Base-by-base conservation (phyloP, 306 rosid genomes). In the Cucurbita maxima region DNA sequence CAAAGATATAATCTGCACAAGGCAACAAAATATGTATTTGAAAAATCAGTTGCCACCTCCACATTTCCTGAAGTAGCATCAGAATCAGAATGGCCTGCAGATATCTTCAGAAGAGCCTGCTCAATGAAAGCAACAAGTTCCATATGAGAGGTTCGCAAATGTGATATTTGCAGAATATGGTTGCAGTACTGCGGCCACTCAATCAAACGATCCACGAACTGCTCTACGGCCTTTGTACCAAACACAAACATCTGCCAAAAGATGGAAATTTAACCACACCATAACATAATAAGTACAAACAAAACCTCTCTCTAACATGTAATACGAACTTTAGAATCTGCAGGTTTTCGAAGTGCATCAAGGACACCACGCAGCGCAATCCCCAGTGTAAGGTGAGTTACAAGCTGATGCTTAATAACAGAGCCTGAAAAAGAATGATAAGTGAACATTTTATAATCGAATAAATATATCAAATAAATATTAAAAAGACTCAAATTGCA, bases 171-270 rank as follows among this genome's bases (percentile, higher is more conserved):
- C 70, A 95, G 85, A 81, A 95, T 95, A 77, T 95, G 99, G 81
- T 95, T 91, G 85, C 99, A 95, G 76, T 91, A 95, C 78, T 91
- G 97, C 6, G 99, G 99, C 99, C 99, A 95, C 85, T 91, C 99
- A 74, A 87, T 85, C 74, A 95, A 83, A 68, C 99, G 97, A 77
- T 91, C 99, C 81, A 89, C 92, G 84, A 95, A 95, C 83, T 95
- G 97, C 86, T 95, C 97, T 87, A 95, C 76, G 69, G 99, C 99
- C 84, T 85, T 78, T 47, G 88, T 89, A 71, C 99, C 99, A 66
- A 95, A 95, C 71, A 88, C 77, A 87, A 89, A 95, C 99, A 95
- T 95, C 99, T 95, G 91, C 85, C 86, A 40, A 16, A 14, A 73
- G 52, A n/a, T 45, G 10, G 6, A 15, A 1, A 50, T 14, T 44